Evolutionary conservation across 2,329 filamentous ascomycete genomes (phyloP).

Genomic region (Aspergillus neotritici): DNA sequence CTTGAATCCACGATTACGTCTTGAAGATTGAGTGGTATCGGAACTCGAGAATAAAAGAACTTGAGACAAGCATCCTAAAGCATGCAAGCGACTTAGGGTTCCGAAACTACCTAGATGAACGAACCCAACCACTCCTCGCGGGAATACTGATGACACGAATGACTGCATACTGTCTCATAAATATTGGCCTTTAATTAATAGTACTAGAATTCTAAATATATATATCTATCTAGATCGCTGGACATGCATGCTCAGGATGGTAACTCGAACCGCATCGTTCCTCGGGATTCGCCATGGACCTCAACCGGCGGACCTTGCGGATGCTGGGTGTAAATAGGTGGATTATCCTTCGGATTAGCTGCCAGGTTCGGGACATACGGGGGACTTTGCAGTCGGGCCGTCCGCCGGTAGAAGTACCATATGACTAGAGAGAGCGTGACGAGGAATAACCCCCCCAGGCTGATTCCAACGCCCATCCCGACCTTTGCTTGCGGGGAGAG

Average conservation of each 20-base stretch:
- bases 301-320: background rate
- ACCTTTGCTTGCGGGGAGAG: background rate
- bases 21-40: no score
- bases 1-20: no score
- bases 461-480: background rate
- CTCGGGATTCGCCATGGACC: background rate
- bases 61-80: no score
- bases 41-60: no score
- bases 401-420: background rate
- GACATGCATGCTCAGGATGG: background rate
- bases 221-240: no score
- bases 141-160: no score
- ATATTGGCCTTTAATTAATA: no score
- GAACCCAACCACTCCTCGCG: no score
- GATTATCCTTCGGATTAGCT: background rate
- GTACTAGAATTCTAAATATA: no score
- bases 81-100: no score
- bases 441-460: background rate
- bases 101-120: no score
- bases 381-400: background rate
- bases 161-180: no score
- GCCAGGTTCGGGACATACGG: background rate
- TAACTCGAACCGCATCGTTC: background rate
- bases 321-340: background rate
- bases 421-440: background rate